Conservation (phyloP, 2,329 filamentous ascomycete genomes). For the Colletotrichum tropicale region DNA sequence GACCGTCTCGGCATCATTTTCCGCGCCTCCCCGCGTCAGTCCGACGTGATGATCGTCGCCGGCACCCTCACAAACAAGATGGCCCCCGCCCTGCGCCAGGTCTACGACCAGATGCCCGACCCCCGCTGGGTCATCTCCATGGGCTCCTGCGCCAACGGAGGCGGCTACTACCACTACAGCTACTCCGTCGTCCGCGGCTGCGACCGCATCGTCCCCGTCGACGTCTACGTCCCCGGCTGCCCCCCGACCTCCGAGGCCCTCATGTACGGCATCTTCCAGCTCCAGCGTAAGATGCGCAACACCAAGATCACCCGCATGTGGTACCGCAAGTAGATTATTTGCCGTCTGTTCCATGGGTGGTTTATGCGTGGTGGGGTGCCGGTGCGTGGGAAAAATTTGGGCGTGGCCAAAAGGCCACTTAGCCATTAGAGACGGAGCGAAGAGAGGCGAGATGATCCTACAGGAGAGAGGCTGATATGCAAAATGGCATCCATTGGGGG, state of each 20-base stretch:
- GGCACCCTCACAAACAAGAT: constrained; percentile 96
- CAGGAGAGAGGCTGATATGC: neutral
- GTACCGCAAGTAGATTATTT: constrained; percentile 55
- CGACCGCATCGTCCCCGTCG: constrained; percentile 78
- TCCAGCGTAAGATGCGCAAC: constrained; percentile 77
- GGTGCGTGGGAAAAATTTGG: neutral
- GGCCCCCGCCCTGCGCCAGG: constrained; percentile 86
- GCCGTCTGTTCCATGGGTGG: neutral
- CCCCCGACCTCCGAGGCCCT: constrained; percentile 66
- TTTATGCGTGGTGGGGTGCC: neutral
- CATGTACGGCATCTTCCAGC: constrained; percentile 74
- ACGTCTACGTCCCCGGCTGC: constrained; percentile 82
- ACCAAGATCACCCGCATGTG: constrained; percentile 61
- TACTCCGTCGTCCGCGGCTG: constrained; percentile 76
- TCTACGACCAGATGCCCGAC: constrained; percentile 96
- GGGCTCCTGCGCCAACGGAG: constrained; percentile 85
- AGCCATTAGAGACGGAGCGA: neutral
- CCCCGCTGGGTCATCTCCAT: constrained; percentile 85
- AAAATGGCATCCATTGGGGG: neutral
- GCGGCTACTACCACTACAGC: constrained; percentile 87
- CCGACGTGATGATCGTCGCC: constrained; percentile 92
- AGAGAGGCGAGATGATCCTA: neutral
- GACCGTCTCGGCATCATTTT: constrained; percentile 90
- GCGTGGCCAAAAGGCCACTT: neutral
- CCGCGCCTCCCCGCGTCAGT: constrained; percentile 84